phyloP scores from a whole-genome alignment of 2,329 filamentous ascomycete species.

The Westerdykella aurantiaca region DNA sequence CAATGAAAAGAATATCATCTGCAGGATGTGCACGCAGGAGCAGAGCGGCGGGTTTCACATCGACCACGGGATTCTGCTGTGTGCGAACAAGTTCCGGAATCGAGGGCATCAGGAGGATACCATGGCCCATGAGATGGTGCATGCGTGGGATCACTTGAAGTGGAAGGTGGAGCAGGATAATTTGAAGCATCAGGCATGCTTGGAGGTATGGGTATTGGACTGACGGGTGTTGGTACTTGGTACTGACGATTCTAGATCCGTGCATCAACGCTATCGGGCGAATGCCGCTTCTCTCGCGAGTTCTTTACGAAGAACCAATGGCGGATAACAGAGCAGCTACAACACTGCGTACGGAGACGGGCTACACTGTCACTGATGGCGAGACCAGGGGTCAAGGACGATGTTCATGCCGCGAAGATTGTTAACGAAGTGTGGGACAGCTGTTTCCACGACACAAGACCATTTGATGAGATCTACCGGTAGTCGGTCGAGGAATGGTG shows the following conservation, averaged over 20 bases:
- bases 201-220: constrained; percentile 59
- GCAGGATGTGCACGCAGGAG: constrained; percentile 67
- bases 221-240: not conserved
- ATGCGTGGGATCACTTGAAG: constrained; percentile 87
- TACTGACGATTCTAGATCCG: constrained; percentile 59
- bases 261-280: constrained; percentile 84
- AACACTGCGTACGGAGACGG: constrained; percentile 79
- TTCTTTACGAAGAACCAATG: constrained; percentile 80
- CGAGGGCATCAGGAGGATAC: constrained; percentile 85
- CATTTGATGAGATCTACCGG: constrained; percentile 95
- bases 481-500: constrained; percentile 31
- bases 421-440: constrained; percentile 99
- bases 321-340: constrained; percentile 86
- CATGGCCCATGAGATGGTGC: constrained; percentile 94
- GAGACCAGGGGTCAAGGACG: constrained; percentile 74
- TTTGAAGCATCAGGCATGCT: constrained; percentile 84
- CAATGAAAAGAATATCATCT: constrained; percentile 69
- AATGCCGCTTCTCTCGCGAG: constrained; percentile 86
- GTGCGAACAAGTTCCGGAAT: constrained; percentile 82
- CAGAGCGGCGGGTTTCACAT: constrained; percentile 81
- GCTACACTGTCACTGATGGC: constrained; percentile 75
- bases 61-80: constrained; percentile 81
- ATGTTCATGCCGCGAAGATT: constrained; percentile 77
- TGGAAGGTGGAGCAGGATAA: constrained; percentile 85
- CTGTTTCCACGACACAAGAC: constrained; percentile 87